Evolutionary conservation across 768 basidiomycete species (phyloP).

Genomic region (Trametes coccinea): DNA sequence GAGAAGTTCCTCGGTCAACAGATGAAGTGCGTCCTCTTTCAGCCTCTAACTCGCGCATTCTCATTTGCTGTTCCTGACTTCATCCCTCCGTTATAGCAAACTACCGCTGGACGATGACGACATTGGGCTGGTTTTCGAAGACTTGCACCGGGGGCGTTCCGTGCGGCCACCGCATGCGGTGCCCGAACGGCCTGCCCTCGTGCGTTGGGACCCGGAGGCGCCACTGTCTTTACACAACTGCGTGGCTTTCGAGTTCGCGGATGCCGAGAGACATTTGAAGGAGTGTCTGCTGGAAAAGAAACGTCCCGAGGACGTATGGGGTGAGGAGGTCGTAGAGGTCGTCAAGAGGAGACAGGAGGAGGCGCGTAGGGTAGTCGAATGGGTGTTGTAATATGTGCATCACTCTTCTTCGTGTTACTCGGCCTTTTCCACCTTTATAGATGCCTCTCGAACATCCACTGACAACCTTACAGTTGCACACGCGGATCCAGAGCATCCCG

Average conservation of each 20-base stretch:
- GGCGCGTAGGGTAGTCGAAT: constrained; percentile 53
- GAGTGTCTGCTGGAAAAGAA: constrained; percentile 36
- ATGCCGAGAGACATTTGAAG: constrained; percentile 66
- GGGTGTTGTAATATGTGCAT: constrained; percentile 41
- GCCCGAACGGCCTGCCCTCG: constrained; percentile 68
- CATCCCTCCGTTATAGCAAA: constrained; percentile 44
- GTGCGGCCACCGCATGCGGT: constrained; percentile 77
- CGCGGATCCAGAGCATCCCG: no score
- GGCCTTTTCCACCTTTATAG: no score
- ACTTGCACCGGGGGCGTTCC: constrained; percentile 78
- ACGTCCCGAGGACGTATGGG: constrained; percentile 67
- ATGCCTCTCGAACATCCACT: no score
- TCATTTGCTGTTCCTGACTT: background rate
- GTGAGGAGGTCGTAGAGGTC: constrained; percentile 54
- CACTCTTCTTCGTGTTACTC: no score
- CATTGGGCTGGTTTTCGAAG: constrained; percentile 82
- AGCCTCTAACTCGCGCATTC: background rate
- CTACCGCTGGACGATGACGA: constrained; percentile 84
- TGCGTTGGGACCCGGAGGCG: constrained; percentile 74
- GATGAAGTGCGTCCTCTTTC: constrained; percentile 50
- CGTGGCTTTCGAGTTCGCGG: constrained; percentile 77
- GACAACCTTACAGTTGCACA: no score
- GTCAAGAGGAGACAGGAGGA: constrained; percentile 64
- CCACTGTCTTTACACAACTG: constrained; percentile 78
- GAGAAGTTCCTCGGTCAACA: constrained; percentile 56